A percentile compares a stretch with the other conserved stretches of the same genome.
These are phyloP conservation scores for Thelonectria blattea DNA, from an alignment of 2,329 filamentous ascomycete genomes.

Conservation along the genomic window DNA sequence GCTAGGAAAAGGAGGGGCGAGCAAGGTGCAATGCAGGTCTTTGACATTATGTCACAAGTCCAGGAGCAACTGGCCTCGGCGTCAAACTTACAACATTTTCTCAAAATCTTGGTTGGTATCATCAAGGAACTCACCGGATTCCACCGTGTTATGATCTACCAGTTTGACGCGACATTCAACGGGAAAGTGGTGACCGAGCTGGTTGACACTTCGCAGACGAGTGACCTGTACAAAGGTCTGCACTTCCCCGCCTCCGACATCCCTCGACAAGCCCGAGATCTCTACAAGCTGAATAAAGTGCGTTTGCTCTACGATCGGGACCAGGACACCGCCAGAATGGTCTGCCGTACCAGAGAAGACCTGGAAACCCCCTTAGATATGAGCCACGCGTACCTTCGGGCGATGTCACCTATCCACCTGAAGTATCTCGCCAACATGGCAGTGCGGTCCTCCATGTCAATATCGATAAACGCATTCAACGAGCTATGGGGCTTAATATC, in stretches of 20 bases:
- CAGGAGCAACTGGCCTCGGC: slow-evolving; percentile 84
- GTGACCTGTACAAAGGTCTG: slow-evolving; percentile 84
- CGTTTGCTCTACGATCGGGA: slow-evolving; percentile 86
- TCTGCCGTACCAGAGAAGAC: slow-evolving; percentile 78
- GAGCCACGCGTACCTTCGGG: slow-evolving; percentile 82
- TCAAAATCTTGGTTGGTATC: slow-evolving; percentile 83
- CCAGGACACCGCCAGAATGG: slow-evolving; percentile 77
- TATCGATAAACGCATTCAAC: slow-evolving; percentile 85
- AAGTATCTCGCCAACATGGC: slow-evolving; percentile 91
- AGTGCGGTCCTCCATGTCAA: slow-evolving; percentile 92
- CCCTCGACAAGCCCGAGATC: slow-evolving; percentile 81
- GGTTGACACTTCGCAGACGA: slow-evolving; percentile 78
- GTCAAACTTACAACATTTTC: slow-evolving; percentile 70
- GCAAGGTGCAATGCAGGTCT: slow-evolving; percentile 85
- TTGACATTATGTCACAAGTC: slow-evolving; percentile 90
- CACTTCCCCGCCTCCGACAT: slow-evolving; percentile 91
- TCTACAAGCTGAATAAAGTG: slow-evolving; percentile 91
- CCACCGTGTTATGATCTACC: slow-evolving; percentile 91
- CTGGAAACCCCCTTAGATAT: slow-evolving; percentile 79
- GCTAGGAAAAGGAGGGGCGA: slow-evolving; percentile 78
- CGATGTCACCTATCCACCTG: slow-evolving; percentile 89
- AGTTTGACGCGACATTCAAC: slow-evolving; percentile 84
- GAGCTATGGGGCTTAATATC: slow-evolving; percentile 89
- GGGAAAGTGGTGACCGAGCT: slow-evolving; percentile 87
- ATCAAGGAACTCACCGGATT: slow-evolving; percentile 91